Evolutionary conservation across 306 rosid species (phyloP), one percentile per base, ranked within the genome.

Genomic region (Astragalus membranaceus): DNA sequence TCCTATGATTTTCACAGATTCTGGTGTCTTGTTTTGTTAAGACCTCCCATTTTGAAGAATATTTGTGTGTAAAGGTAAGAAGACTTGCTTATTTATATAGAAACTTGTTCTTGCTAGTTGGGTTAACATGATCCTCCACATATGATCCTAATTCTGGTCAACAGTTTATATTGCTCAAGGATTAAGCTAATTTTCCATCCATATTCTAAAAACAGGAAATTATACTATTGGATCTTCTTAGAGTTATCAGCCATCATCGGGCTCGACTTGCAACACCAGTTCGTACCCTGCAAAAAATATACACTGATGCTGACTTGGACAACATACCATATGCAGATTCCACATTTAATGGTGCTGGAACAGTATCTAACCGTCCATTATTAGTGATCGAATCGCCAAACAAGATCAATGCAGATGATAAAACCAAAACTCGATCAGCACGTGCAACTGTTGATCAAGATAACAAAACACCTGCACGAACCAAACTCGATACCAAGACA

Each of bases 231-330:
- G 98, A 93, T 84, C 97, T 93, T 81, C 98, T 90, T 39, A 88
- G 94, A 90, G 98, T 93, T 72, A 83, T 93, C 52, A 86, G 96
- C 67, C 97, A 93, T 87, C 97, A 93, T 75, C 83, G 92, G 32
- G 98, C 98, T 46, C 81, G 98, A 29, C 98, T 93, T 67, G 98
- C 98, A 15, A 93, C 98, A 39, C 98, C 98, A n/a, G 80, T 90
- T 66, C 98, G 98, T 63, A 90, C 96, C 47, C 73, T 90, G 81
- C 94, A 85, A 86, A 93, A 86, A 78, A 78, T 77, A 75, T 88
- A 87, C 63, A 70, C 80, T 12, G 96, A 87, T 51, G 71, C 88
- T 8, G 98, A 93, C 70, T 76, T 87, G 76, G 97, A 90, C 2
- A 88, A 75, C 62, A 62, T 87, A 30, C 96, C 97, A 41, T 88